phyloP scores from a whole-genome alignment of 495 filamentous ascomycete species.

The Penicillium arizonense region DNA sequence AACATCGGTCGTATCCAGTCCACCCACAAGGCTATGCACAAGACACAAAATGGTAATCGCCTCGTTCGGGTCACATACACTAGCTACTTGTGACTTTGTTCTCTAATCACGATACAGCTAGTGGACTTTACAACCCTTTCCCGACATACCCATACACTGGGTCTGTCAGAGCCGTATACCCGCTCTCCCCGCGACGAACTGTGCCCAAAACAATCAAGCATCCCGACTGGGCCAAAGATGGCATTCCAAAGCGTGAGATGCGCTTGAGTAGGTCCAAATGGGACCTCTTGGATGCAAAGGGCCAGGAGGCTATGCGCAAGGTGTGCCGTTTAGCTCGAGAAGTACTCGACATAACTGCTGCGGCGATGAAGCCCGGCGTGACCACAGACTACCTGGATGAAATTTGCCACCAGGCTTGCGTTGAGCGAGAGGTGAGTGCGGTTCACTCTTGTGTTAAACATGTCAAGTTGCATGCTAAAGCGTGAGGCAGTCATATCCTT shows the following conservation, averaged over 20 bases:
- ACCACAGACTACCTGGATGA: constrained; percentile 84
- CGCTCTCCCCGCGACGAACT: constrained; percentile 59
- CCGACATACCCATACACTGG: constrained; percentile 74
- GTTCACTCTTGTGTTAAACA: background rate
- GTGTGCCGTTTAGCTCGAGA: constrained; percentile 73
- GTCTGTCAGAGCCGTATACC: constrained; percentile 69
- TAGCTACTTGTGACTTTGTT: constrained; percentile 36
- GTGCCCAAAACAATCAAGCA: constrained; percentile 67
- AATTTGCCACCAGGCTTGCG: constrained; percentile 75
- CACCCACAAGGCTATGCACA: constrained; percentile 63
- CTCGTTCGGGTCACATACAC: constrained; percentile 53
- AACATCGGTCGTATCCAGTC: constrained; percentile 70
- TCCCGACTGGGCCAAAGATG: constrained; percentile 70
- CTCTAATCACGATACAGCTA: constrained; percentile 70
- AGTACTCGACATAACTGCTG: constrained; percentile 75
- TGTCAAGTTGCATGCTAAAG: constrained; percentile 3
- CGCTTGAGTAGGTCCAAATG: constrained; percentile 61
- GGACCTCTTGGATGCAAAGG: constrained; percentile 60
- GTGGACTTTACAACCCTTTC: constrained; percentile 72
- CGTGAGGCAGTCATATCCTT: constrained; percentile 68
- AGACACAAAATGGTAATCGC: constrained; percentile 45
- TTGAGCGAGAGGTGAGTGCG: constrained; percentile 68
- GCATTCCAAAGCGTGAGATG: constrained; percentile 64
- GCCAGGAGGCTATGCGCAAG: constrained; percentile 72
- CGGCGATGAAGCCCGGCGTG: constrained; percentile 65